Evolutionary conservation across 2,329 filamentous ascomycete genomes (phyloP).

Genomic region (Penicillium psychrosexuale): DNA sequence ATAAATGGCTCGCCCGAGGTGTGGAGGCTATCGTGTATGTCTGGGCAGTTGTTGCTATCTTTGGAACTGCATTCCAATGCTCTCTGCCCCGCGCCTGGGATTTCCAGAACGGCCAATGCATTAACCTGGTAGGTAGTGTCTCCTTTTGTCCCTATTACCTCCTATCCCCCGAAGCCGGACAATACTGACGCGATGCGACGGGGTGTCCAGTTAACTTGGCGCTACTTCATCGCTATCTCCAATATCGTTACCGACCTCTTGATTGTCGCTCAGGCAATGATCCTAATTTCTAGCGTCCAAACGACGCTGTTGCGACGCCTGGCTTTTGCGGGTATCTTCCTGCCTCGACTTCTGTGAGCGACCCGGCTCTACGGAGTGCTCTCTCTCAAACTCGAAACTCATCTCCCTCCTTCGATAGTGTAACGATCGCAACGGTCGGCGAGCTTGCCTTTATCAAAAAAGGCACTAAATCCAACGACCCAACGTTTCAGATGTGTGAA

Average conservation of each 20-base stretch:
- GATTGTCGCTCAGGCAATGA: slow-evolving; percentile 21
- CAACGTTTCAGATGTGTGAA: slow-evolving; percentile 18
- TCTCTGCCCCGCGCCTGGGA: slow-evolving; percentile 18
- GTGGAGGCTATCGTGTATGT: slow-evolving; percentile 13
- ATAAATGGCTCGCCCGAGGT: slow-evolving; percentile 14
- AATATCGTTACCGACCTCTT: slow-evolving; percentile 24
- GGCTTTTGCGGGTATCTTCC: slow-evolving; percentile 22
- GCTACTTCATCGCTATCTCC: slow-evolving; percentile 16
- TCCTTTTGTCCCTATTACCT: neutral
- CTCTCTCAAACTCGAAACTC: neutral
- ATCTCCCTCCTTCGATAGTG: slow-evolving; percentile 2
- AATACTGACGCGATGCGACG: neutral
- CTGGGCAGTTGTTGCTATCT: slow-evolving; percentile 14
- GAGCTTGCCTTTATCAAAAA: slow-evolving; percentile 15
- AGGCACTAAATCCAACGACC: slow-evolving; percentile 12
- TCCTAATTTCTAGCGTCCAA: slow-evolving; percentile 21
- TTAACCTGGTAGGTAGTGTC: slow-evolving; percentile 16
- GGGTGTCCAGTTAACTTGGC: slow-evolving; percentile 11
- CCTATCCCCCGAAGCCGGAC: neutral
- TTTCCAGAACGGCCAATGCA: slow-evolving; percentile 17
- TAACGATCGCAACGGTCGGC: slow-evolving; percentile 13
- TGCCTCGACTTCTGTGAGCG: slow-evolving; percentile 21
- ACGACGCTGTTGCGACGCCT: slow-evolving; percentile 17
- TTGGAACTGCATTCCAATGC: slow-evolving; percentile 23
- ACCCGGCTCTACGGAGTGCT: neutral